Base-by-base conservation (phyloP, 2,329 filamentous ascomycete species). In the Ambrosiella beaveri region DNA sequence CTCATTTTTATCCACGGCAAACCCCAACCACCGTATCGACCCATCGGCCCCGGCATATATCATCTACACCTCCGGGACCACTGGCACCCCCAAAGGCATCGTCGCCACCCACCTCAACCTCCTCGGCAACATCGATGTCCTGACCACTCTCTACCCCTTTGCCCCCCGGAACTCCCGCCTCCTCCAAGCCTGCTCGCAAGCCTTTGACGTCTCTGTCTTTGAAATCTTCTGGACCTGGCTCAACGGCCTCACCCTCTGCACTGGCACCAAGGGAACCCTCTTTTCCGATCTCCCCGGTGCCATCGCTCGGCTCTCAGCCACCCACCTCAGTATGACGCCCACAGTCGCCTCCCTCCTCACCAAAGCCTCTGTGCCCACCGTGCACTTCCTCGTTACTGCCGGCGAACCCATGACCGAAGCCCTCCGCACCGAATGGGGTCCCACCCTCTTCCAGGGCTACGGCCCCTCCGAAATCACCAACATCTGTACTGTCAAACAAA, bases 191-290 rank as follows among this genome's bases (percentile, higher is more conserved):
- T 94, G 86, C 65, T 91, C 87, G 0, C 86, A 89, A 65, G 85
- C 84, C 0, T 95, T 94, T 65, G 87, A 94, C 65, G 82, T 94
- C 1, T 94, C 88, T 0, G 85, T 94, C 0, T 94, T 94, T 66
- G 89, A 95, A 65, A 90, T 94, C 12, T 91, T 95, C 67, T 94
- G 88, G 64, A 75, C 88, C 0, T 94, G 88, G 85, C 78, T 79
- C 52, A 75, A 76, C 39, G 88, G 88, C 3, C 87, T 91, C 73
- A 85, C 84, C 61, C 73, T 95, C 11, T 95, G 86, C 65, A 80
- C 85, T 1, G 84, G 82, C 0, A 78, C 74, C 0, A 89, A 90
- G 63, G 85, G 93, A 63, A 76, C 80, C 1, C 70, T 94, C 0
- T 88, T 91, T 64, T 75, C 74, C 44, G 82, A 94, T 63, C 71